Base-by-base conservation (phyloP, 139 green algal species). In the Chlorella sp. region DNA sequence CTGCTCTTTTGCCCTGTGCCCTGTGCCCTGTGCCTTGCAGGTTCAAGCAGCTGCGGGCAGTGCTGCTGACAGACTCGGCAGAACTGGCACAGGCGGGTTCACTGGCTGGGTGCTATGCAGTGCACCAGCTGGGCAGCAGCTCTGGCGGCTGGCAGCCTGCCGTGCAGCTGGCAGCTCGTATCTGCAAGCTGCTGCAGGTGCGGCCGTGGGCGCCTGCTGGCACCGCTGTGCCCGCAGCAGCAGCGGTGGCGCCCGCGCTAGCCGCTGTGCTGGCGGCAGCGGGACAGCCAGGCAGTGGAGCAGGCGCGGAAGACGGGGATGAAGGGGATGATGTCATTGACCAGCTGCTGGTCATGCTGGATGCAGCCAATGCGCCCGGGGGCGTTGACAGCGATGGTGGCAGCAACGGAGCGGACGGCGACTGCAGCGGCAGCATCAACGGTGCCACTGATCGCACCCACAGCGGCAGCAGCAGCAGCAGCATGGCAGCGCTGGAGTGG, bases 401-500 rank as follows among this genome's bases (percentile, higher is more conserved):
- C 89, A 91, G 87, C 71, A 34, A 71, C 86, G 71, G 93, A 37
- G 79, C 83, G 26, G 86, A 36, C 69, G 89, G 84, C 60, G 71
- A 5, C 28, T 30, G 60, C 86, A 90, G 60, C 53, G 34, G 60
- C 87, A 36, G 84, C 28, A 24, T 12, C 0, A 16, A 61, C 37
- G 39, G 11, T 16, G n/a, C 39, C 14, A 40, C 11, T n/a, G 32
- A 24, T 24, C 90, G 28, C 53, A 57, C 36, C 40, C 19, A 24
- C 37, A 19, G 73, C 75, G 68, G 57, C 75, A 88, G 89, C 75
- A 78, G 73, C 81, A 81, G 37, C 61, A 28, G 69, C 2, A n/a
- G 53, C 60, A 28, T 22, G 4, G 80, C 42, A 7, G 69, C 64
- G 12, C 83, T 95, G n/a, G 79, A 86, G 81, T 96, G 94, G 94